Evolutionary conservation across 129 eudicot genomes (phyloP), one percentile per base, ranked within the genome.

Genomic region (Chrysanthemum makinoi): DNA sequence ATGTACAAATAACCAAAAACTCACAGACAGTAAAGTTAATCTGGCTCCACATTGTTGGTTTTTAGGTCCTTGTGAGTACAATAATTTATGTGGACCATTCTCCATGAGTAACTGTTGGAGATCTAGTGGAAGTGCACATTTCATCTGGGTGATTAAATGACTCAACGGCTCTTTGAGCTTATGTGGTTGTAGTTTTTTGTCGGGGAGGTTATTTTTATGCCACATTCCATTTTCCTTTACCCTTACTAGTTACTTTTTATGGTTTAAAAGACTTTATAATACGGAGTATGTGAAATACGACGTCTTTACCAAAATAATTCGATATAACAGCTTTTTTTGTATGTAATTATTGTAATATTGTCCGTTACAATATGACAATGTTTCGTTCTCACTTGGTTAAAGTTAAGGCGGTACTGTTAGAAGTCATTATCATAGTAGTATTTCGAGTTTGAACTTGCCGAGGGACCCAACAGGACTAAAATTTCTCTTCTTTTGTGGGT

Each of bases 81-180:
- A 56, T 65, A 16, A 59, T 49, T 65, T 50, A 67, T 14, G 75
- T 67, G 78, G 82, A 72, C 68, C 79, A 79, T 58, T 24, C 43
- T 70, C 16, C 73, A 43, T 62, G 52, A 24, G 24, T 69, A 49
- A 62, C 39, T 62, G 56, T 71, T 62, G 33, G 72, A 64, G 39
- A 61, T 59, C 70, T 60, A 73, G 79, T 79, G 57, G 72, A 73
- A 59, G 50, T 74, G 74, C 62, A 68, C 49, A 28, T 18, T 53
- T 73, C 13, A 58, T 66, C 62, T 73, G n/a, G 44, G 46, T 48
- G 73, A 75, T 59, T 22, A 71, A 58, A 63, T 76, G 58, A 44
- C 62, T 49, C 70, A 81, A 76, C 81, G 84, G 81, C 84, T 81
- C 50, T 62, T 70, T 80, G 9, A 6, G 75, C 33, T 58, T 59